Percentiles rank a stretch among this genome's conserved stretches.
These are phyloP conservation scores for Fusarium graminum DNA, from an alignment of 2,329 filamentous ascomycete genomes.

Conservation along the genomic window DNA sequence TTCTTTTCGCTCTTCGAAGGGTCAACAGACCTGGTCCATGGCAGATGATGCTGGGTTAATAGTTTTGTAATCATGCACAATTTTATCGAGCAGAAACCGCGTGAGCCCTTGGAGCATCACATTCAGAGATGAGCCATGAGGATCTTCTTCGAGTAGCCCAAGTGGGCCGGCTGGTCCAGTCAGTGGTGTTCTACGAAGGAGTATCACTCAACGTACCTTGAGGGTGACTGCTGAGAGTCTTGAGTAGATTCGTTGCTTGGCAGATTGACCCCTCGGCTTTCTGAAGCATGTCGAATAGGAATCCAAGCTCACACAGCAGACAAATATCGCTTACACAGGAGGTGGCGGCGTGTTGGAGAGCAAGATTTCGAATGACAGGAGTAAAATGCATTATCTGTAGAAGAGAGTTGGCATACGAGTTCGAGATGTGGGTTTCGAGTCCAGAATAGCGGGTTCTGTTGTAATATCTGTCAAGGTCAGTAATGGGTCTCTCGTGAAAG, in stretches of 20 bases:
- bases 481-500: neutral
- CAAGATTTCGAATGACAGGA: constrained; percentile 86
- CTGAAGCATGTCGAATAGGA: constrained; percentile 97
- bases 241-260: constrained; percentile 94
- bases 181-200: constrained; percentile 21
- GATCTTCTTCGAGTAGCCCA: constrained; percentile 86
- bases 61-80: constrained; percentile 80
- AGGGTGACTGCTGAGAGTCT: constrained; percentile 85
- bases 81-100: constrained; percentile 85
- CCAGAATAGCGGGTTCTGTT: constrained; percentile 94
- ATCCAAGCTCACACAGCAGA: constrained; percentile 93
- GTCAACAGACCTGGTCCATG: constrained; percentile 73
- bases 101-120: constrained; percentile 88
- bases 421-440: constrained; percentile 94
- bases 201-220: constrained; percentile 66
- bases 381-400: constrained; percentile 94
- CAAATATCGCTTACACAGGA: constrained; percentile 86
- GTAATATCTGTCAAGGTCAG: constrained; percentile 75
- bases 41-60: constrained; percentile 71
- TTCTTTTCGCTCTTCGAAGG: neutral
- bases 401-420: constrained; percentile 94
- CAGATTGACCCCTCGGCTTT: constrained; percentile 95
- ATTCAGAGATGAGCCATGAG: constrained; percentile 78
- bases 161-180: constrained; percentile 72
- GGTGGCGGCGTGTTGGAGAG: constrained; percentile 88